phyloP scores from a whole-genome alignment of 176 grass and related monocot species.

The Carex cristatella region DNA sequence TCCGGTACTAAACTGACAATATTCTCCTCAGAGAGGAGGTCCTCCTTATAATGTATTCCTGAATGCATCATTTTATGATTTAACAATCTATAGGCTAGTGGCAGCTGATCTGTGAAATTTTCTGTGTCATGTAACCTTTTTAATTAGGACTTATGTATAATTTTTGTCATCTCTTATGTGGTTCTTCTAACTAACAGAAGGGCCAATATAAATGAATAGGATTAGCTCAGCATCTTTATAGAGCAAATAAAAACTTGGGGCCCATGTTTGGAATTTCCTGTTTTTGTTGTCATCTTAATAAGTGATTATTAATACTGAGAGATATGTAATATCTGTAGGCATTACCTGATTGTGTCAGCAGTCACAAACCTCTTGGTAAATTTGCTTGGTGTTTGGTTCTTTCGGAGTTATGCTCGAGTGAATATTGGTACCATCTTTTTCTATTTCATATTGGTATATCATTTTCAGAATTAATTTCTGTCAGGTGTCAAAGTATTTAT shows the following conservation, averaged over 20 bases:
- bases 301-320: background rate
- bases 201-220: background rate
- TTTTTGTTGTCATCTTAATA: background rate
- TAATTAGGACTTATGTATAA: background rate
- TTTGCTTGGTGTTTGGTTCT: slow-evolving; percentile 96
- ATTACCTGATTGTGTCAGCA: slow-evolving; percentile 90
- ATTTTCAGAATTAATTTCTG: background rate
- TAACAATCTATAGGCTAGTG: background rate
- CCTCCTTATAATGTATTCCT: background rate
- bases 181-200: background rate
- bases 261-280: background rate
- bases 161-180: background rate
- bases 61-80: background rate
- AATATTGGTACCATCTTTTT: slow-evolving; percentile 56
- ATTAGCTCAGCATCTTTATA: background rate
- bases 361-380: slow-evolving; percentile 98
- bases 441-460: background rate
- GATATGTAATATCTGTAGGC: slow-evolving; percentile 36
- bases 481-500: background rate
- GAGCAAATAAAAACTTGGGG: background rate
- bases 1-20: background rate
- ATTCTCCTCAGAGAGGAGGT: background rate
- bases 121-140: background rate
- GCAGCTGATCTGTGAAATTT: background rate
- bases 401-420: slow-evolving; percentile 80